Conservation (phyloP, 1,284 basidiomycete species). For the Exobasidium cylindrosporum region DNA sequence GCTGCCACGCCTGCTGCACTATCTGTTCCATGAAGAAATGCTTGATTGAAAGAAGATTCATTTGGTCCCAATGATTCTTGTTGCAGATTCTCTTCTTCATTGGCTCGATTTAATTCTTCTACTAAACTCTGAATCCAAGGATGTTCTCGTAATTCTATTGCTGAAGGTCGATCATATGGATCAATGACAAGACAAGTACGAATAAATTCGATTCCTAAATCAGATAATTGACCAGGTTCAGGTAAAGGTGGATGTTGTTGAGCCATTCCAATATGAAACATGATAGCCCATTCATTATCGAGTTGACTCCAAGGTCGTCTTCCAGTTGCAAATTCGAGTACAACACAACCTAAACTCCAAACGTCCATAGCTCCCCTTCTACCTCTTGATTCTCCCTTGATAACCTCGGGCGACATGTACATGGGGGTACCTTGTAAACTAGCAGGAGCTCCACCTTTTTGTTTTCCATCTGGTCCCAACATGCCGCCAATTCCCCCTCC, state of each 20-base stretch:
- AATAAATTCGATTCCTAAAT: constrained; percentile 89
- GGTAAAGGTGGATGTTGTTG: constrained; percentile 95
- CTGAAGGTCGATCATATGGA: constrained; percentile 76
- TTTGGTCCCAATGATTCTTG: constrained; percentile 6
- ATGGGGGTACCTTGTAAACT: constrained; percentile 85
- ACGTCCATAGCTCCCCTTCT: constrained; percentile 94
- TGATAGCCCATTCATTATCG: constrained; percentile 99
- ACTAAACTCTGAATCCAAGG: constrained; percentile 69
- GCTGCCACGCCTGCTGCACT: constrained; percentile 17
- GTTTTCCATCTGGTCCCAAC: constrained; percentile 59
- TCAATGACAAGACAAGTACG: constrained; percentile 87
- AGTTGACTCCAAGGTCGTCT: constrained; percentile 97
- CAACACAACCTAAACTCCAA: constrained; percentile 94
- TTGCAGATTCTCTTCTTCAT: constrained; percentile 31
- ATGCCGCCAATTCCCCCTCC: constrained; percentile 24
- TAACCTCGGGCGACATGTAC: constrained; percentile 99
- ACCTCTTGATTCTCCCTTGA: constrained; percentile 65
- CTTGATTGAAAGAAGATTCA: not conserved
- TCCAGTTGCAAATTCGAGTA: constrained; percentile 93
- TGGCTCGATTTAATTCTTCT: constrained; percentile 45
- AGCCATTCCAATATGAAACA: constrained; percentile 98
- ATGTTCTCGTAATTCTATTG: constrained; percentile 80
- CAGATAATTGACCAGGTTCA: constrained; percentile 82
- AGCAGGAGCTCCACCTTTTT: constrained; percentile 62
- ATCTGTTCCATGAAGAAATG: constrained; percentile 1